These are phyloP conservation scores for Annulohypoxylon moriforme DNA, from an alignment of 495 filamentous ascomycete species.

Conservation along the genomic window DNA sequence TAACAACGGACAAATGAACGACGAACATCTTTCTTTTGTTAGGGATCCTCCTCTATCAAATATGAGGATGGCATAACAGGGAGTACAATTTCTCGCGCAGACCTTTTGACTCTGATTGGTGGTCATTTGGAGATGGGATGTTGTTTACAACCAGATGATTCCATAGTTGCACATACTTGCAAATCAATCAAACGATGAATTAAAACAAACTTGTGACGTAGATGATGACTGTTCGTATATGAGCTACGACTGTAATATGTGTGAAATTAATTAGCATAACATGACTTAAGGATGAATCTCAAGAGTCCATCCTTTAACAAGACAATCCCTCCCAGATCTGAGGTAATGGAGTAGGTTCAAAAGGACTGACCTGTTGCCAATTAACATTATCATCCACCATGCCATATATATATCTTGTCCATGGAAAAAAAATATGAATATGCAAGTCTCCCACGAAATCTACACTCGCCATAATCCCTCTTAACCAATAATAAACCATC, in stretches of 20 bases:
- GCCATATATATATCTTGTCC: background rate
- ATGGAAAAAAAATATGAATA: background rate
- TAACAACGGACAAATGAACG: too few relatives aligned
- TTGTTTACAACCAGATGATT: background rate
- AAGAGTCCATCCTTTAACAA: too few relatives aligned
- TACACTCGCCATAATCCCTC: background rate
- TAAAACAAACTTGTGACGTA: background rate
- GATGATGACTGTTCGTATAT: background rate
- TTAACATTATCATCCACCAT: conserved; percentile 1
- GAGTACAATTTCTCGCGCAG: too few relatives aligned
- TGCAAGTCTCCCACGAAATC: background rate
- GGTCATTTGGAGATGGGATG: background rate
- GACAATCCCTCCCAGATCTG: background rate
- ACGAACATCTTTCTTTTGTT: background rate
- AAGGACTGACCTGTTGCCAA: background rate
- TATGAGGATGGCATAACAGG: too few relatives aligned
- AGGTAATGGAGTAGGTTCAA: background rate
- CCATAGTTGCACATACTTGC: background rate
- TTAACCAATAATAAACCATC: background rate
- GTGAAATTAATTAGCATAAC: too few relatives aligned
- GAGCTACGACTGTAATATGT: too few relatives aligned
- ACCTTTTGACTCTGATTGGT: background rate
- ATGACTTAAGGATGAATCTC: too few relatives aligned
- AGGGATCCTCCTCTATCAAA: too few relatives aligned
- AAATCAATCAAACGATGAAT: background rate